Evolutionary conservation across 805 yeast genomes (phyloP), one percentile per base, ranked within the genome.

Genomic region (Metschnikowia hibisci): DNA sequence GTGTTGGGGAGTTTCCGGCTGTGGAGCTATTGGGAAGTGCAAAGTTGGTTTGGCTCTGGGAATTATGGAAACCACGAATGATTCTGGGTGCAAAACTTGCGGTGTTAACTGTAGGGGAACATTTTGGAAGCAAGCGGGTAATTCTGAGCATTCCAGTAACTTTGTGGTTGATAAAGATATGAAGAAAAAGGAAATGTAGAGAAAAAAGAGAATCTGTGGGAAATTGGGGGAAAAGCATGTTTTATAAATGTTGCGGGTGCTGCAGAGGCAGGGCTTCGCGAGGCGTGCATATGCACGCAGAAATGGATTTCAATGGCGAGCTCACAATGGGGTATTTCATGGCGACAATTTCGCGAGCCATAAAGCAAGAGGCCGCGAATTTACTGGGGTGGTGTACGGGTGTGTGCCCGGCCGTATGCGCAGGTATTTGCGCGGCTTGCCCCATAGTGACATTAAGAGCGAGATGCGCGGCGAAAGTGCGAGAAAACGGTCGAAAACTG

Each of bases 251-350:
- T 8, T 9, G 26, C 20, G 13, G 9, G 14, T 26, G 33, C 12
- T 23, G 11, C 27, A n/a, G 13, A 39, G 50, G 50, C 25, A 46
- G 42, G 42, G 44, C 45, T 46, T 41, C 43, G 50, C 50, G 50
- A 46, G 47, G 35, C 27, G n/a, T n/a, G 16, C 27, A 29, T 14
- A 20, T 33, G 25, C 35, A 20, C 22, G 27, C 25, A 14, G 20
- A 43, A 46, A 46, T 38, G 45, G 50, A 35, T 28, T 29, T 39
- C 39, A 33, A 40, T 43, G 45, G 47, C 50, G 50, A 46, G 46
- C 40, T 14, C 27, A 28, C 29, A 12, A 30, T 20, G 43, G 36
- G 39, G 40, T 38, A 37, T 37, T 33, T 38, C 44, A 40, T 37
- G 40, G 40, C 40, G 40, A 37, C 26, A 20, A 6, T 14, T n/a